Conservation (phyloP, 768 basidiomycete genomes). For the Pulveroboletus frians region DNA sequence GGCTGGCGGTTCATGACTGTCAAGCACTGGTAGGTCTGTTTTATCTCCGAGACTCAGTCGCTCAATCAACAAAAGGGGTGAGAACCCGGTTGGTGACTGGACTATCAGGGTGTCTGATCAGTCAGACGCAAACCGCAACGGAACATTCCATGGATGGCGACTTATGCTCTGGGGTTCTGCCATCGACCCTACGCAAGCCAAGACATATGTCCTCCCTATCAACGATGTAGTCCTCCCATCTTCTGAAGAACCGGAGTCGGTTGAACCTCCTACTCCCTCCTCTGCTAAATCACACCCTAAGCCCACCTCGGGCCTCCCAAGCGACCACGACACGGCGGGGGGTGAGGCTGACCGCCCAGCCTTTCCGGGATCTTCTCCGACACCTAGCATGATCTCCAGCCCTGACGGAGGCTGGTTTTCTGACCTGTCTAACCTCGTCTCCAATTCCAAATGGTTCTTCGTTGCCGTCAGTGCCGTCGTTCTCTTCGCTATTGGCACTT, state of each 20-base stretch:
- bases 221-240: conserved; percentile 47
- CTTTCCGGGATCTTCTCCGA: conserved; percentile 41
- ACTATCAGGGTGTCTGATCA: conserved; percentile 83
- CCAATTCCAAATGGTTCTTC: conserved; percentile 86
- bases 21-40: conserved; percentile 78
- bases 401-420: conserved; percentile 85
- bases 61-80: conserved; percentile 61
- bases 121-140: conserved; percentile 49
- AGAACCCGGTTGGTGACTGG: conserved; percentile 88
- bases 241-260: conserved; percentile 39
- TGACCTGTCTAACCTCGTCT: conserved; percentile 65
- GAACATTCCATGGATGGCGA: conserved; percentile 84
- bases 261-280: conserved; percentile 35
- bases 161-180: conserved; percentile 89
- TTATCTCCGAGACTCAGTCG: neutral
- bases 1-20: conserved; percentile 99
- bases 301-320: conserved; percentile 83
- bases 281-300: conserved; percentile 66
- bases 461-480: conserved; percentile 75
- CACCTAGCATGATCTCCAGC: conserved; percentile 47
- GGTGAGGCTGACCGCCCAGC: conserved; percentile 81
- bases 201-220: conserved; percentile 55
- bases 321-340: conserved; percentile 72
- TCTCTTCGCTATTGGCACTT: conserved; percentile 65
- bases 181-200: conserved; percentile 64